Evolutionary conservation across 1,284 basidiomycete species (phyloP).

Genomic region (Sporisorium iseilematis-ciliati): DNA sequence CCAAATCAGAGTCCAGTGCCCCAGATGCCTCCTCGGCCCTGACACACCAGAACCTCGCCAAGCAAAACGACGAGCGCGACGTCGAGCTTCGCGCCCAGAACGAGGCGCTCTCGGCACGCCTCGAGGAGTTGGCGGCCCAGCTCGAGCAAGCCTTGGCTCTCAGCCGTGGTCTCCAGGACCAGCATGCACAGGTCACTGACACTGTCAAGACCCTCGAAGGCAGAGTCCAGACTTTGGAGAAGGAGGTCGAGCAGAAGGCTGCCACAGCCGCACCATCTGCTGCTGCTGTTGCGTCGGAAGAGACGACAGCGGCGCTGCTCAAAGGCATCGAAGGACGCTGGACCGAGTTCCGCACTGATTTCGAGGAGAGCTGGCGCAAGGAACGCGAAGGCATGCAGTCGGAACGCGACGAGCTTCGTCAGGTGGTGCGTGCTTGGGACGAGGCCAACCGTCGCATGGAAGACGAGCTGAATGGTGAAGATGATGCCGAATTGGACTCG

Average conservation of each 20-base stretch:
- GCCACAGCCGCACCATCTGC: constrained; percentile 10
- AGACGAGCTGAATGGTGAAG: constrained; percentile 59
- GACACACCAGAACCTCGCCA: constrained; percentile 16
- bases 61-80: constrained; percentile 41
- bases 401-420: constrained; percentile 81
- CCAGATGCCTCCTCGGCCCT: constrained; percentile 4
- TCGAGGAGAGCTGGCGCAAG: constrained; percentile 70
- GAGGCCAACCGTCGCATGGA: constrained; percentile 72
- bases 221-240: constrained; percentile 72
- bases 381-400: constrained; percentile 84
- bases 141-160: constrained; percentile 82
- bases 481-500: constrained; percentile 3
- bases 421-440: constrained; percentile 87
- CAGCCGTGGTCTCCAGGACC: constrained; percentile 80
- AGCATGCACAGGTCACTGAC: constrained; percentile 82
- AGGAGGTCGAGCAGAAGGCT: constrained; percentile 50
- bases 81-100: constrained; percentile 72
- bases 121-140: constrained; percentile 79
- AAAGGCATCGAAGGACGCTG: constrained; percentile 80
- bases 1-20: not conserved
- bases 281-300: constrained; percentile 10
- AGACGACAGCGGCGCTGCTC: constrained; percentile 39
- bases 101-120: constrained; percentile 79
- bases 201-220: constrained; percentile 82
- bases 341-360: constrained; percentile 73